Evolutionary conservation across 176 grass and related monocot species (phyloP).

Genomic region (Cenchrus purpureus): DNA sequence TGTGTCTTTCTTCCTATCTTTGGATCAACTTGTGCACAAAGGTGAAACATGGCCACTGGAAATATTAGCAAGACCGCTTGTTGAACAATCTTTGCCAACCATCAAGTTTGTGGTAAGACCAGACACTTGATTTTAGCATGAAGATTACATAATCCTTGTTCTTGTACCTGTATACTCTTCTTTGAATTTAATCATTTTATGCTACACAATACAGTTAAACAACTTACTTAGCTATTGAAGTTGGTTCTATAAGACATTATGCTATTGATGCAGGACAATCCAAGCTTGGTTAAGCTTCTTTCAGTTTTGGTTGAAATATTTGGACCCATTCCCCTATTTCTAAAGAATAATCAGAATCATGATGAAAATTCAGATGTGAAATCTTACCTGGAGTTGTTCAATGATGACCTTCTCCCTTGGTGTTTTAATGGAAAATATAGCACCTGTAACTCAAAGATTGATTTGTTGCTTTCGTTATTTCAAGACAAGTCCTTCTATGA

Average conservation of each 20-base stretch:
- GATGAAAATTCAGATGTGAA: slow-evolving; percentile 40
- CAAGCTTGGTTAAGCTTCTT: slow-evolving; percentile 68
- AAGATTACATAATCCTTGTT: slow-evolving; percentile 14
- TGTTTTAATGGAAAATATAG: slow-evolving; percentile 71
- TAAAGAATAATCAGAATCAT: slow-evolving; percentile 13
- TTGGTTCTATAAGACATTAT: slow-evolving; percentile 28
- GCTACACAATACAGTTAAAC: slow-evolving; percentile 5
- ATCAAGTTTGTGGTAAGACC: slow-evolving; percentile 76
- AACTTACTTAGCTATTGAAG: slow-evolving; percentile 9
- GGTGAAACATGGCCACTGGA: slow-evolving; percentile 83
- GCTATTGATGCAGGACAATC: slow-evolving; percentile 65
- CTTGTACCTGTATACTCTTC: not conserved
- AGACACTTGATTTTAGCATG: slow-evolving; percentile 21
- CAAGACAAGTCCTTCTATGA: slow-evolving; percentile 81
- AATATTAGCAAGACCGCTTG: slow-evolving; percentile 72
- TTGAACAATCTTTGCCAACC: slow-evolving; percentile 59
- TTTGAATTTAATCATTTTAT: not conserved
- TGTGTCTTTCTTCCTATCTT: slow-evolving; percentile 68
- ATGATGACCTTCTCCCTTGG: slow-evolving; percentile 74
- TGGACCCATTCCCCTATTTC: slow-evolving; percentile 40
- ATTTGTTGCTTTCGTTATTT: slow-evolving; percentile 75
- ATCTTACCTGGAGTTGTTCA: slow-evolving; percentile 67
- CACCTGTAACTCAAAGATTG: slow-evolving; percentile 69
- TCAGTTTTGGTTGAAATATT: slow-evolving; percentile 73
- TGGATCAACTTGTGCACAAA: slow-evolving; percentile 66